A percentile compares a stretch with the other conserved stretches of the same genome.
Conservation (phyloP, 2,329 filamentous ascomycete genomes). For the Boeremia lycopersici region DNA sequence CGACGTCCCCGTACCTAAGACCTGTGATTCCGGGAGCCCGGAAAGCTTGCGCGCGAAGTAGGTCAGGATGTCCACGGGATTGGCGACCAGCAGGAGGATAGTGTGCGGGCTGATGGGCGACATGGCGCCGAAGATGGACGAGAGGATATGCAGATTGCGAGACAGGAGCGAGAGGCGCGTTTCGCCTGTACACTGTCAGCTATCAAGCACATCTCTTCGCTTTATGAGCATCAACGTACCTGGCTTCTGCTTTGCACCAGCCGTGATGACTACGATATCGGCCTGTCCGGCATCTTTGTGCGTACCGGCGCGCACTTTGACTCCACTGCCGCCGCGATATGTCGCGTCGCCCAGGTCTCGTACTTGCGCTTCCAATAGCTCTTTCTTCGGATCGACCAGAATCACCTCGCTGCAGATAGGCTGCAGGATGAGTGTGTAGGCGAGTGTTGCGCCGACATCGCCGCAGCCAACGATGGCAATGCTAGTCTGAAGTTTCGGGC, state of each 20-base stretch:
- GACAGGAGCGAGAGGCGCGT: constrained; percentile 55
- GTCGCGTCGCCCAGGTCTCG: constrained; percentile 60
- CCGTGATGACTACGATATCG: constrained; percentile 62
- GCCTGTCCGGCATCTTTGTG: constrained; percentile 59
- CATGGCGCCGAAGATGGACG: constrained; percentile 56
- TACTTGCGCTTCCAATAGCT: constrained; percentile 57
- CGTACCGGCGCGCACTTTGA: constrained; percentile 53
- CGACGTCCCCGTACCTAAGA: constrained; percentile 61
- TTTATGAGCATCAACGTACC: constrained; percentile 28
- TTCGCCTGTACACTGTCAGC: constrained; percentile 44
- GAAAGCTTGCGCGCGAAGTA: constrained; percentile 56
- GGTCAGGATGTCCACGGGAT: constrained; percentile 62
- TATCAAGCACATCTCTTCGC: neutral
- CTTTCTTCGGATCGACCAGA: constrained; percentile 59
- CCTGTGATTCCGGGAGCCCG: constrained; percentile 56
- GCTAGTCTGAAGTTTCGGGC: constrained; percentile 41
- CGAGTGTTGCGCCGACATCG: constrained; percentile 58
- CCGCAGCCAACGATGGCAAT: constrained; percentile 61
- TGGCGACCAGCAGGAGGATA: constrained; percentile 59
- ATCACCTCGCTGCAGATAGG: constrained; percentile 59
- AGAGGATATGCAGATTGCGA: constrained; percentile 57
- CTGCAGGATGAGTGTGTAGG: constrained; percentile 58
- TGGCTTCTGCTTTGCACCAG: constrained; percentile 58
- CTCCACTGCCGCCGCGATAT: constrained; percentile 52
- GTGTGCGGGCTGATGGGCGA: constrained; percentile 55